Evolutionary conservation across 2,329 filamentous ascomycete genomes (phyloP).

Genomic region (Arachnomyces sp.): DNA sequence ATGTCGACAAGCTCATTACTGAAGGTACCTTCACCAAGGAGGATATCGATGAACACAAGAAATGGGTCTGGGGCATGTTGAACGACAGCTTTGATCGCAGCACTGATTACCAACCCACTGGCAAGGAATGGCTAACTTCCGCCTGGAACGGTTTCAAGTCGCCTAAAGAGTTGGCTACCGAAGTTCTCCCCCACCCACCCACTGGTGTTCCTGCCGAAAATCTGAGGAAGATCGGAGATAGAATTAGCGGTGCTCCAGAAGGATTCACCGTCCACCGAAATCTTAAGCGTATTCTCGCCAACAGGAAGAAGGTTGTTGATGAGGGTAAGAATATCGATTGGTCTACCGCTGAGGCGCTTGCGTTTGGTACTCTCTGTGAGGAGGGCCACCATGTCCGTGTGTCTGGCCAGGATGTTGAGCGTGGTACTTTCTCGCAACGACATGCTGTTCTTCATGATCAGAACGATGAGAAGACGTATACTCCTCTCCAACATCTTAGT

Average conservation of each 20-base stretch:
- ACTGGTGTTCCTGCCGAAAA: constrained; percentile 68
- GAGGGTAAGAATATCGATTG: constrained; percentile 96
- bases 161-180: constrained; percentile 89
- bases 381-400: constrained; percentile 97
- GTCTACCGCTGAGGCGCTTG: constrained; percentile 91
- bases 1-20: constrained; percentile 79
- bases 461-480: constrained; percentile 86
- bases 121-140: constrained; percentile 97
- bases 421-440: constrained; percentile 97
- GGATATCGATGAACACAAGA: constrained; percentile 97
- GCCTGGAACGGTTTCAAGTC: constrained; percentile 99
- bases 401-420: constrained; percentile 97
- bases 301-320: constrained; percentile 80
- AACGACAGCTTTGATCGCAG: constrained; percentile 96
- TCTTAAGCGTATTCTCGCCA: constrained; percentile 87
- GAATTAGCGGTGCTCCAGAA: constrained; percentile 70
- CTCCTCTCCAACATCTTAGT: constrained; percentile 78
- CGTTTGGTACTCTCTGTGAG: constrained; percentile 80
- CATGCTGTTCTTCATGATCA: constrained; percentile 97
- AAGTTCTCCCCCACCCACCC: constrained; percentile 83
- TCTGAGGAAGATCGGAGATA: constrained; percentile 71
- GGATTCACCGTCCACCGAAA: constrained; percentile 88
- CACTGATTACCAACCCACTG: constrained; percentile 92
- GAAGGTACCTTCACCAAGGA: constrained; percentile 95
- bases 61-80: constrained; percentile 99